A percentile compares a stretch with the other conserved stretches of the same genome.
These are phyloP conservation scores for Phellinidium pouzarii DNA, from an alignment of 1,284 basidiomycete genomes.

Conservation along the genomic window DNA sequence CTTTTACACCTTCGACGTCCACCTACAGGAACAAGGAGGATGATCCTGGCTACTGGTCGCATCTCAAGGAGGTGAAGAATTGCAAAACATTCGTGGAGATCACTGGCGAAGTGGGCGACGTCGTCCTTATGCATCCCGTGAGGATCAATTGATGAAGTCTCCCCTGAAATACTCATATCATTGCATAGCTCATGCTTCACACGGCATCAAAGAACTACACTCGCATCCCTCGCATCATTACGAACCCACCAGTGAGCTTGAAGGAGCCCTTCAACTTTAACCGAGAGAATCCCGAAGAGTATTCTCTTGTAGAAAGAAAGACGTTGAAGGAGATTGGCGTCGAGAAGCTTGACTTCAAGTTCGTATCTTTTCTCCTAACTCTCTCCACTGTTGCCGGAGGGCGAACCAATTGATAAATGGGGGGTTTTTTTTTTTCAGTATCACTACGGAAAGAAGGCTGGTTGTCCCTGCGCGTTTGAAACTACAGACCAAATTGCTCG, in stretches of 20 bases:
- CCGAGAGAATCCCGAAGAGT: conserved; percentile 38
- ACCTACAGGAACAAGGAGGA: conserved; percentile 30
- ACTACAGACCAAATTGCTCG: conserved; percentile 28
- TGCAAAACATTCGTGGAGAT: conserved; percentile 49
- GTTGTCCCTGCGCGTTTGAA: conserved; percentile 15
- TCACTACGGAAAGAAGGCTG: conserved; percentile 14
- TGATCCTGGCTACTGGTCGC: conserved; percentile 39
- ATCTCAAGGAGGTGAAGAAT: conserved; percentile 34
- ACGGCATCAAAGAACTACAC: conserved; percentile 55
- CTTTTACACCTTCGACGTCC: conserved; percentile 41
- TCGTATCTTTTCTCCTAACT: neutral
- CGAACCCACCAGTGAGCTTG: conserved; percentile 52
- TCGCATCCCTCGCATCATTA: conserved; percentile 49
- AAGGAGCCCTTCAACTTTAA: conserved; percentile 48
- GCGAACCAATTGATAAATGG: neutral
- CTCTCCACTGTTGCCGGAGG: neutral
- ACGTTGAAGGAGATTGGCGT: conserved; percentile 47
- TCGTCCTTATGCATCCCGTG: conserved; percentile 50
- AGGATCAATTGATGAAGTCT: conserved; percentile 23
- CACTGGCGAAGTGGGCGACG: conserved; percentile 52
- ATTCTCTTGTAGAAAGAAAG: conserved; percentile 45
- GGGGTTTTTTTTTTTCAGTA: neutral
- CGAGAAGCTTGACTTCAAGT: conserved; percentile 37
- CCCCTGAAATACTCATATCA: conserved; percentile 23
- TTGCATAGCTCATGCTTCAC: conserved; percentile 44